Evolutionary conservation across 2,329 filamentous ascomycete genomes (phyloP).

Genomic region (Aspergillus puulaauensis): DNA sequence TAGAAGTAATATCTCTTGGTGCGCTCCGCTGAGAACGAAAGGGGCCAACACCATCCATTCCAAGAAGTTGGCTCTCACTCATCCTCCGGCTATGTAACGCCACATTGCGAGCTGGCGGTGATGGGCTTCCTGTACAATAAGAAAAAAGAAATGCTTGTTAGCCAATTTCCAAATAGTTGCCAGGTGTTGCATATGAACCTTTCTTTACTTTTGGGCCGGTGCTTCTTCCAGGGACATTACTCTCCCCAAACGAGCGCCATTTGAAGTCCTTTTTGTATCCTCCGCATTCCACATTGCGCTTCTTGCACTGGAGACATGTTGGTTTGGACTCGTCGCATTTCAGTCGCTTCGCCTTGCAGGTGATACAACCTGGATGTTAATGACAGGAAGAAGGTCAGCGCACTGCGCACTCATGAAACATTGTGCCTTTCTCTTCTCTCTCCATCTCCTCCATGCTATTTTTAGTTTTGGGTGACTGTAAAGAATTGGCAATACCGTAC

Average conservation of each 20-base stretch:
- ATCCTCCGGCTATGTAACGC: conserved; percentile 1
- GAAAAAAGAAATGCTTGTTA: neutral
- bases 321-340: conserved; percentile 75
- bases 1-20: conserved; percentile 1
- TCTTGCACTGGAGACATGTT: conserved; percentile 64
- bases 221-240: conserved; percentile 47
- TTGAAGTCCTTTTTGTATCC: conserved; percentile 76
- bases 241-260: conserved; percentile 69
- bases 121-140: conserved; percentile 7
- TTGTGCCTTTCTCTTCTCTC: conserved; percentile 1
- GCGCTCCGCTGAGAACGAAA: conserved; percentile 1
- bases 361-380: conserved; percentile 61
- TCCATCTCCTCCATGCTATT: conserved; percentile 8
- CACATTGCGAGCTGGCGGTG: conserved; percentile 9
- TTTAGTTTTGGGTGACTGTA: conserved; percentile 8
- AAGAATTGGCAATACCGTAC: conserved; percentile 47
- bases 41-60: neutral
- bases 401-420: conserved; percentile 19
- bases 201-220: conserved; percentile 46
- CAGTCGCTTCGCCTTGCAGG: conserved; percentile 70
- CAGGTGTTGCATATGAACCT: conserved; percentile 28
- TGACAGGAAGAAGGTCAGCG: conserved; percentile 29
- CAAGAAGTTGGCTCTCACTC: conserved; percentile 1
- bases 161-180: neutral
- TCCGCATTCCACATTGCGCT: conserved; percentile 64